A percentile compares a stretch with the other conserved stretches of the same genome.
Evolutionary conservation across 805 yeast genomes (phyloP).

Genomic region (Saturnispora galanensis): DNA sequence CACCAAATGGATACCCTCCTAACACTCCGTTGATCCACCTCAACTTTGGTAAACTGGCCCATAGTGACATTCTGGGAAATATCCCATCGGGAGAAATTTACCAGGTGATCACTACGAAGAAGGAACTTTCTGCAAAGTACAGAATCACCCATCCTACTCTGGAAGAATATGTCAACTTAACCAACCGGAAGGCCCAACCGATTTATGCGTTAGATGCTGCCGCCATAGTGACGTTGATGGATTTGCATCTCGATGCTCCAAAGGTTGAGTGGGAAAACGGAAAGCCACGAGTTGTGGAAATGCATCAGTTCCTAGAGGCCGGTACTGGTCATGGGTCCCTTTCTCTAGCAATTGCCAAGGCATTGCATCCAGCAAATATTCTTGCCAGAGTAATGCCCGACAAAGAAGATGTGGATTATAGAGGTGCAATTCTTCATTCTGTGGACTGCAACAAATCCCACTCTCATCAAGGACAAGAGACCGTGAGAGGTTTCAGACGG

Average conservation of each 20-base stretch:
- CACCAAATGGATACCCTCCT: conserved; percentile 12
- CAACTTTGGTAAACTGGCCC: conserved; percentile 25
- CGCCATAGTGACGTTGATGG: conserved; percentile 37
- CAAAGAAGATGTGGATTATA: conserved; percentile 11
- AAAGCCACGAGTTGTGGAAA: conserved; percentile 4
- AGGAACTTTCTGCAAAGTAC: conserved; percentile 19
- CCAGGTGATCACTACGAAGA: conserved; percentile 12
- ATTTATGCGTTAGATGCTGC: conserved; percentile 42
- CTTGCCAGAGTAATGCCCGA: conserved; percentile 14
- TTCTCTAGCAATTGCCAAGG: conserved; percentile 33
- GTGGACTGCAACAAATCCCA: conserved; percentile 34
- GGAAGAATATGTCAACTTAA: conserved; percentile 36
- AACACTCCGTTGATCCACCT: conserved; percentile 13
- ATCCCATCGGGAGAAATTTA: conserved; percentile 27
- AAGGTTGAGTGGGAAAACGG: conserved; percentile 8
- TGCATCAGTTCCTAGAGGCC: conserved; percentile 35
- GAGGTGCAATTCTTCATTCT: conserved; percentile 39
- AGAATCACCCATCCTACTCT: conserved; percentile 31
- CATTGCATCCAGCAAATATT: conserved; percentile 36
- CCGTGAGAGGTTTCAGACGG: conserved; percentile 29
- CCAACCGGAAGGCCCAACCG: conserved; percentile 39
- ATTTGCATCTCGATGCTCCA: conserved; percentile 36
- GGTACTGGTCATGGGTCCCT: conserved; percentile 50
- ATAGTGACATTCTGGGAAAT: conserved; percentile 31
- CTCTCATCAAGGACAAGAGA: conserved; percentile 32